Evolutionary conservation across 345 rosid genomes (phyloP).

Genomic region (Acer saccharum): DNA sequence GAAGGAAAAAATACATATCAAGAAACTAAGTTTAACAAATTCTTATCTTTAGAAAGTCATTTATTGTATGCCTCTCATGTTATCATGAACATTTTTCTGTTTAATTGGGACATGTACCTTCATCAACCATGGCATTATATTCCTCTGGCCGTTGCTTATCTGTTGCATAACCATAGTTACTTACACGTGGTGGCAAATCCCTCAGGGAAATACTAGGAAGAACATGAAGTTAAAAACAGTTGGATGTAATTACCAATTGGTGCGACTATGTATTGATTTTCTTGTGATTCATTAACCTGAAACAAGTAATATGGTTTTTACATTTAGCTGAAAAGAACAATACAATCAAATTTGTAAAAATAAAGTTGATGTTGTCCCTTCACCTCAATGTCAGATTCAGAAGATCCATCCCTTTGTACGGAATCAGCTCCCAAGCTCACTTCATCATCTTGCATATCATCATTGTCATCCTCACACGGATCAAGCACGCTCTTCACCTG

Average conservation of each 20-base stretch:
- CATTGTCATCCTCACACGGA: slow-evolving; percentile 92
- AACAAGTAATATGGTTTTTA: slow-evolving; percentile 23
- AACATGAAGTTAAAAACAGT: background rate
- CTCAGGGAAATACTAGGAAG: slow-evolving; percentile 3
- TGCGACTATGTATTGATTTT: slow-evolving; percentile 56
- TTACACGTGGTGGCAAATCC: slow-evolving; percentile 1
- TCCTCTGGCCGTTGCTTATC: slow-evolving; percentile 59
- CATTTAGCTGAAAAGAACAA: background rate
- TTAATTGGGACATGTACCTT: slow-evolving; percentile 48
- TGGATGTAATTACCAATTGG: slow-evolving; percentile 61
- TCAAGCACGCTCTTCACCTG: slow-evolving; percentile 99
- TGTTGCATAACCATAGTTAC: slow-evolving; percentile 37
- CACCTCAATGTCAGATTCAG: slow-evolving; percentile 91
- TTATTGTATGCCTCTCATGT: background rate
- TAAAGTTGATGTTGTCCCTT: slow-evolving; percentile 18
- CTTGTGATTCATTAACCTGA: slow-evolving; percentile 69
- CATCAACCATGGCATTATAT: slow-evolving; percentile 56
- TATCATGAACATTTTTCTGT: background rate
- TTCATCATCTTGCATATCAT: slow-evolving; percentile 68
- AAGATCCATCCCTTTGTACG: slow-evolving; percentile 54
- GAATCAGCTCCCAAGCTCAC: slow-evolving; percentile 70
- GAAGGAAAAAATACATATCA: background rate
- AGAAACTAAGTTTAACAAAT: background rate
- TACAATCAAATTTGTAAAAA: slow-evolving; percentile 8
- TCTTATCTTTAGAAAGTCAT: background rate